Base-by-base conservation (phyloP, 345 rosid genomes). In the Linum lewisii region DNA sequence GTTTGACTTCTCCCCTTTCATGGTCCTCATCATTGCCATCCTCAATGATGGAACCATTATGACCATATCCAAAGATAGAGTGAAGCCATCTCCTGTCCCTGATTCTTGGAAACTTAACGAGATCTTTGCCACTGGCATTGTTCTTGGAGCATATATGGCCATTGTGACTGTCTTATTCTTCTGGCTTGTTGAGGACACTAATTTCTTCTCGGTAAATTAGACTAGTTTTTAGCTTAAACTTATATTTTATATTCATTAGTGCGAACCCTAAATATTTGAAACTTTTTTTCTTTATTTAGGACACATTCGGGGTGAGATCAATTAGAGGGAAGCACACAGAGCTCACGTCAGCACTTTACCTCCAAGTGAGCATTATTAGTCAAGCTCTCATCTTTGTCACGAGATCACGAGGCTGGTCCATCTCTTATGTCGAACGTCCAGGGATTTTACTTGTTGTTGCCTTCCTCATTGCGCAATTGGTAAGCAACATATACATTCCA, bases 341-440 rank as follows among this genome's bases (percentile, higher is more conserved):
- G 56, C 56, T 52, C 0, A 52, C 56, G 21, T 19, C 56, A 20
- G 56, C 56, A 18, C 24, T 52, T 21, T 52, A 52, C 11, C 56
- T 52, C 56, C 56, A 52, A 52, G 56, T 52, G 11, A 52, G 56
- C 56, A 52, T 52, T 11, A 24, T 52, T 13, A 52, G 56, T 21
- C 56, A 52, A 21, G 56, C 56, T 20, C 56, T 52, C 56, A 52
- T 52, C 56, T 52, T 52, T 21, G 56, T 52, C 14, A 52, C 56
- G 21, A 52, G 56, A 24, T n/a, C 56, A 20, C 56, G 56, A 21
- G 25, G 56, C 25, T 52, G 56, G 56, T 52, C 47, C 47, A 42
- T 42, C 47, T 42, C 56, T 52, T 52, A 52, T 11, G 13, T 21
- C 16, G 56, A 52, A 52, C 56, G 56, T 15, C 56, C 56, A 3